These are phyloP conservation scores for Pythium guiyangense DNA, from an alignment of 352 stramenopile genomes.

Conservation along the genomic window DNA sequence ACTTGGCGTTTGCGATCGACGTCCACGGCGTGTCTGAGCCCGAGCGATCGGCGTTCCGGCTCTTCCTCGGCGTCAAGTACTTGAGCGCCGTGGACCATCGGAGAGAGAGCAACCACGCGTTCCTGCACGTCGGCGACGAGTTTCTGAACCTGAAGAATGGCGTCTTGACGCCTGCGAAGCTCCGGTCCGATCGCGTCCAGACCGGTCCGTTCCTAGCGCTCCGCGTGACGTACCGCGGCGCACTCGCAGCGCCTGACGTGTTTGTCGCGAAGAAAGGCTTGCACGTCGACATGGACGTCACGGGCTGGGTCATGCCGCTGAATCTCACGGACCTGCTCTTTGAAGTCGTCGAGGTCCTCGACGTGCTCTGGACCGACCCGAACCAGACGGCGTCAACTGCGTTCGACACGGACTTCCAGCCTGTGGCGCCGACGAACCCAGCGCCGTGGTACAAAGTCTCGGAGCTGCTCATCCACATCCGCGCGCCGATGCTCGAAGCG, in stretches of 20 bases:
- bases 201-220: constrained; percentile 52
- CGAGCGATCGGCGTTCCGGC: constrained; percentile 48
- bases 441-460: constrained; percentile 57
- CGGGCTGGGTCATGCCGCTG: constrained; percentile 75
- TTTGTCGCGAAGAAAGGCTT: constrained; percentile 64
- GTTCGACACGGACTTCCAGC: constrained; percentile 4
- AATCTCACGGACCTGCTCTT: constrained; percentile 67
- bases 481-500: constrained; percentile 73
- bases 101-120: constrained; percentile 59
- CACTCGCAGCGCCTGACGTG: constrained; percentile 24
- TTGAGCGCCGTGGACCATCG: constrained; percentile 67
- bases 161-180: constrained; percentile 56
- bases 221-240: constrained; percentile 62
- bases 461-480: constrained; percentile 67
- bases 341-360: constrained; percentile 66
- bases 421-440: not conserved
- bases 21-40: constrained; percentile 64
- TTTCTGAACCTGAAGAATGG: constrained; percentile 82
- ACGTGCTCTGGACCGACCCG: constrained; percentile 56
- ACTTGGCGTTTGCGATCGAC: constrained; percentile 54
- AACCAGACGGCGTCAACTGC: constrained; percentile 2
- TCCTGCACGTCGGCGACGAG: constrained; percentile 80
- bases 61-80: constrained; percentile 55
- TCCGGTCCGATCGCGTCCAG: constrained; percentile 60
- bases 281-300: constrained; percentile 60